phyloP scores from a whole-genome alignment of 306 rosid species.

The Vicia faba region DNA sequence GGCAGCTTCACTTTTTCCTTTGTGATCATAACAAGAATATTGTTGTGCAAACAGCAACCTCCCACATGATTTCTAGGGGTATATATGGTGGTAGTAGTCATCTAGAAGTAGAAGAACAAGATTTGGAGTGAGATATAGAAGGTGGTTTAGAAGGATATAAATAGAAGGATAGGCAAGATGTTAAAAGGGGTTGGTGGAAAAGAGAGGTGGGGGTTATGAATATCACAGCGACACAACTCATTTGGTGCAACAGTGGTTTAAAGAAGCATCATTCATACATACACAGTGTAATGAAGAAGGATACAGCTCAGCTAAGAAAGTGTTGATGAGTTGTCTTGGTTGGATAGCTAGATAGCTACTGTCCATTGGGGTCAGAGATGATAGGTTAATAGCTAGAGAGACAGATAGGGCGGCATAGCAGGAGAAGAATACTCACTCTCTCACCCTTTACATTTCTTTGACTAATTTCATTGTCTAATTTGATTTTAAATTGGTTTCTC shows the following conservation, averaged over 20 bases:
- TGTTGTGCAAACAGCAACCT: neutral
- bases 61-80: too few relatives aligned
- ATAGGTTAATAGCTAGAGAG: slow-evolving; percentile 10
- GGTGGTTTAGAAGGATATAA: slow-evolving; percentile 7
- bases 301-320: slow-evolving; percentile 26
- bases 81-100: too few relatives aligned
- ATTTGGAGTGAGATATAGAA: neutral
- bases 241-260: slow-evolving; percentile 42
- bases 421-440: slow-evolving; percentile 29
- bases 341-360: slow-evolving; percentile 23
- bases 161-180: slow-evolving; percentile 8
- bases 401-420: slow-evolving; percentile 60
- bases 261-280: slow-evolving; percentile 27
- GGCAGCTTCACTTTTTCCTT: slow-evolving; percentile 99
- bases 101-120: too few relatives aligned
- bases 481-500: too few relatives aligned
- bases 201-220: slow-evolving; percentile 5
- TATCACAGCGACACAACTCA: slow-evolving; percentile 29
- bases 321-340: slow-evolving; percentile 27
- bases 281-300: slow-evolving; percentile 32
- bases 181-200: neutral
- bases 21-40: slow-evolving; percentile 42
- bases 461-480: too few relatives aligned
- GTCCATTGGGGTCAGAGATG: slow-evolving; percentile 50
- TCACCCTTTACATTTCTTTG: slow-evolving; percentile 9